Evolutionary conservation across 805 yeast genomes (phyloP), one percentile per base, ranked within the genome.

Genomic region (Candida parachauliodes): DNA sequence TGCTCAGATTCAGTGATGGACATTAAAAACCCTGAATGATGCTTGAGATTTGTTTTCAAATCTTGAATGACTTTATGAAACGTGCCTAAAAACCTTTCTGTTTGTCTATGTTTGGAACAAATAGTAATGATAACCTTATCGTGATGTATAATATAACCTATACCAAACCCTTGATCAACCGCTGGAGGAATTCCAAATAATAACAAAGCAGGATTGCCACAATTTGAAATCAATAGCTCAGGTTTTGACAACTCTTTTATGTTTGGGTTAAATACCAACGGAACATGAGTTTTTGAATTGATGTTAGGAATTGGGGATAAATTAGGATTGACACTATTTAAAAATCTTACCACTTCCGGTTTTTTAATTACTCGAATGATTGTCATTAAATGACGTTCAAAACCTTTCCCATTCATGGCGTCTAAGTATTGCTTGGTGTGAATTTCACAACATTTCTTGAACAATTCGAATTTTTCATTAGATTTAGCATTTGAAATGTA

Each of bases 171-270:
- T 52, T 86, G 89, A 33, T 88, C 83, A 10, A 83, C 72, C 1
- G 88, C 89, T 2, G 97, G 96, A 3, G 96, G 94, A 53, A 88
- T 88, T 0, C 97, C 97, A 65, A 88, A 88, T 34, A 83, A 69
- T 45, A 83, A 80, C 40, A 88, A 68, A 1, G 95, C 83, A 5
- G 95, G 95, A 56, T 88, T 88, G 26, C 96, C 96, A 65, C 97
- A 88, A 59, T 88, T 88, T 12, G 89, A 80, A 4, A 93, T 84
- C 36, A 68, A 54, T 19, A 68, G 44, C 37, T 66, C 72, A 0
- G 72, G 70, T 8, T 51, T 41, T 4, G 55, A 39, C n/a, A 68
- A 50, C 39, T 50, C 53, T 20, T 67, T 68, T 30, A 68, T 53
- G 10, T 53, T 32, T 1, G 60, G 57, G 36, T 62, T 61, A 3